Percentiles rank a stretch among this genome's conserved stretches.
Conservation (phyloP, 805 yeast species). For the Naumovozyma dairenensis region DNA sequence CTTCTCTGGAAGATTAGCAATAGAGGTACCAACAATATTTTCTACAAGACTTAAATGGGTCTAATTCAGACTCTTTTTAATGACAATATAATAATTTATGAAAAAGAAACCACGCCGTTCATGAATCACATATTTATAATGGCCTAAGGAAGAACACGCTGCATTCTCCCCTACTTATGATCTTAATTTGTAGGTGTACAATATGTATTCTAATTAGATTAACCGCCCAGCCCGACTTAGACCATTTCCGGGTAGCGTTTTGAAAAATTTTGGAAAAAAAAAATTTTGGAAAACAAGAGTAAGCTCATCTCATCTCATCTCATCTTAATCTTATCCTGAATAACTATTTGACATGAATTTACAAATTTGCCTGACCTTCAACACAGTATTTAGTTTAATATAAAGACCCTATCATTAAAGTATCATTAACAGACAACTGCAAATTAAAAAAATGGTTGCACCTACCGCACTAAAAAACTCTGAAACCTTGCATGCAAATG, state of each 20-base stretch:
- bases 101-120: too few relatives aligned
- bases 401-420: background rate
- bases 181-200: too few relatives aligned
- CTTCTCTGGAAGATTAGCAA: too few relatives aligned
- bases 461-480: conserved; percentile 34
- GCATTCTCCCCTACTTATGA: too few relatives aligned
- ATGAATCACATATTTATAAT: too few relatives aligned
- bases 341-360: too few relatives aligned
- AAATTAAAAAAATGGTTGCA: conserved; percentile 14
- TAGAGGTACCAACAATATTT: too few relatives aligned
- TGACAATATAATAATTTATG: too few relatives aligned
- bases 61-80: too few relatives aligned
- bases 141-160: too few relatives aligned
- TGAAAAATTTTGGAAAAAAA: background rate
- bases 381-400: background rate
- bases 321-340: conserved; percentile 23
- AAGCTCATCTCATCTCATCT: conserved; percentile 25
- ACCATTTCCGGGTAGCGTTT: background rate
- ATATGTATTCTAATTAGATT: background rate
- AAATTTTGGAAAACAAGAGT: conserved; percentile 13
- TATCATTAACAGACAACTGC: background rate
- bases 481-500: background rate
- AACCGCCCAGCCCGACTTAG: background rate
- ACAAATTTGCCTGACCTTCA: background rate
- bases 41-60: too few relatives aligned